Evolutionary conservation across 805 yeast species (phyloP).

Genomic region (Scheffersomyces amazonensis): DNA sequence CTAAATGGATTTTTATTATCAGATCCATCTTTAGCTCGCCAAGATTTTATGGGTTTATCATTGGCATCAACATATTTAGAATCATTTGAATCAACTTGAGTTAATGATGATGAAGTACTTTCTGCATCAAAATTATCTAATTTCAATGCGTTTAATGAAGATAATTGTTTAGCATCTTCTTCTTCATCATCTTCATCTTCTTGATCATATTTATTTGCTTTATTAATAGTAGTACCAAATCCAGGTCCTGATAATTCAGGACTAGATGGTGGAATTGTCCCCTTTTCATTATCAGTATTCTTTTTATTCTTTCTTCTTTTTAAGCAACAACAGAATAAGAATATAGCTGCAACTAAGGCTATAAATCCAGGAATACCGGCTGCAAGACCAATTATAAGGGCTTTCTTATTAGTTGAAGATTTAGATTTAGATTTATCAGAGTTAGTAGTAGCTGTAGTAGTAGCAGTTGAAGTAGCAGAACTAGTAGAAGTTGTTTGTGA

Average conservation of each 20-base stretch:
- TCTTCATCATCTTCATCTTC: constrained; percentile 21
- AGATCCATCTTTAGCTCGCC: constrained; percentile 39
- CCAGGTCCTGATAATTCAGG: constrained; percentile 29
- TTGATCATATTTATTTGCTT: too few relatives aligned
- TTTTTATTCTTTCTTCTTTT: constrained; percentile 22
- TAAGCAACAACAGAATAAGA: constrained; percentile 55
- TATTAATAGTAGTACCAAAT: constrained; percentile 20
- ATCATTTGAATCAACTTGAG: constrained; percentile 45
- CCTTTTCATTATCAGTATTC: constrained; percentile 10
- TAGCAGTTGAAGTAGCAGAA: constrained; percentile 25
- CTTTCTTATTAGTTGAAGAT: constrained; percentile 36
- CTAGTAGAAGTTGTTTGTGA: constrained; percentile 24
- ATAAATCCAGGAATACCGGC: constrained; percentile 72
- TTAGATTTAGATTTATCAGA: neutral
- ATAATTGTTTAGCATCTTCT: constrained; percentile 34
- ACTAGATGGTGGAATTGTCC: constrained; percentile 20
- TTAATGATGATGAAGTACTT: constrained; percentile 42
- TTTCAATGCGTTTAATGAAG: constrained; percentile 51
- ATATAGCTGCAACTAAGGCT: constrained; percentile 43
- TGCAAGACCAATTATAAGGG: constrained; percentile 86
- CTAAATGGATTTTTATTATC: constrained; percentile 48
- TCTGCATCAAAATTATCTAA: constrained; percentile 38
- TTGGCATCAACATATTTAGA: constrained; percentile 30
- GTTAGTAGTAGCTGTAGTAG: constrained; percentile 16
- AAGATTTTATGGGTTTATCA: constrained; percentile 36